These are phyloP conservation scores for Fragaria nilgerrensis DNA, from an alignment of 306 rosid genomes.

Conservation along the genomic window DNA sequence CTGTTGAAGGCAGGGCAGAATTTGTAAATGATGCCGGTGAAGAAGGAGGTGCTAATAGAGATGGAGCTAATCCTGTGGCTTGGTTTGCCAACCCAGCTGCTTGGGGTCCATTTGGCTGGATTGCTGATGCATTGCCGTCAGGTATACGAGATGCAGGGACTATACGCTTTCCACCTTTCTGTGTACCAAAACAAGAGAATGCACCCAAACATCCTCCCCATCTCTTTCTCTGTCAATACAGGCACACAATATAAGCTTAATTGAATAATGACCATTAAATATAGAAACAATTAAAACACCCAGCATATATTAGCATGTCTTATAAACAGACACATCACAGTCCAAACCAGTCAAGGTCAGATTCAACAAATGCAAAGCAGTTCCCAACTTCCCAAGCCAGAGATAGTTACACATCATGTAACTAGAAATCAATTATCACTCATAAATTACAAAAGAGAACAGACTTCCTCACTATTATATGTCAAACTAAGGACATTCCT, in stretches of 20 bases:
- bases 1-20: constrained; percentile 94
- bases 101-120: constrained; percentile 84
- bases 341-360: not conserved
- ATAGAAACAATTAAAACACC: not conserved
- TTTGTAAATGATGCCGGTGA: constrained; percentile 95
- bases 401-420: not conserved
- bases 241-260: constrained; percentile 14
- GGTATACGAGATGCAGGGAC: constrained; percentile 87
- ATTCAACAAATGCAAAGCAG: not conserved
- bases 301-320: not conserved
- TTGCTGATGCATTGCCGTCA: constrained; percentile 62
- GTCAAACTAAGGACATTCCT: not conserved
- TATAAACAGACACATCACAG: not conserved
- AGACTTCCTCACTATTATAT: not conserved
- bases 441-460: not conserved
- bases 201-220: constrained; percentile 99
- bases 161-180: constrained; percentile 94
- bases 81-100: constrained; percentile 67
- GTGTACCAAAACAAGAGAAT: constrained; percentile 79
- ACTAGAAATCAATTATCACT: not conserved
- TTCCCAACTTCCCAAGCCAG: not conserved
- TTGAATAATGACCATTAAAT: not conserved
- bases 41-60: constrained; percentile 96
- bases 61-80: constrained; percentile 71
- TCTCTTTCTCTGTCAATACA: constrained; percentile 78